These are phyloP conservation scores for Cladophialophora immunda DNA, from an alignment of 2,329 filamentous ascomycete species.

Conservation along the genomic window DNA sequence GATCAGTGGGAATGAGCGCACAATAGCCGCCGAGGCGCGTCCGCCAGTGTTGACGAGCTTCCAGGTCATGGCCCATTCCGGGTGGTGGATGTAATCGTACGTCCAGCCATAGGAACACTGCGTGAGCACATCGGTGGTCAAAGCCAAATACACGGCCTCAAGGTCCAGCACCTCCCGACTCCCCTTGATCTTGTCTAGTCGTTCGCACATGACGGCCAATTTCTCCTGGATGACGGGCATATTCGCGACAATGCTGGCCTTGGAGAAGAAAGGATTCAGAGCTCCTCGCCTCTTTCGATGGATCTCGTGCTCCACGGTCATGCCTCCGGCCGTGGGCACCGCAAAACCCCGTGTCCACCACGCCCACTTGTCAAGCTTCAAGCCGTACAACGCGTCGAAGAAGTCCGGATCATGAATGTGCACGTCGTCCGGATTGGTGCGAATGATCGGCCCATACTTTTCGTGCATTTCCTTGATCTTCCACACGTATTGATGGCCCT, in stretches of 20 bases:
- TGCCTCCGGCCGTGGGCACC: slow-evolving; percentile 29
- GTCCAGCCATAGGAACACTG: slow-evolving; percentile 49
- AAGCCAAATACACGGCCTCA: slow-evolving; percentile 33
- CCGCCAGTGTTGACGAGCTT: slow-evolving; percentile 38
- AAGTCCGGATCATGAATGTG: slow-evolving; percentile 38
- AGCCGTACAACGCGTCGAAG: slow-evolving; percentile 37
- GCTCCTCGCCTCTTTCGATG: slow-evolving; percentile 54
- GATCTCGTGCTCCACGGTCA: slow-evolving; percentile 50
- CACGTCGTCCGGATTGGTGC: slow-evolving; percentile 38
- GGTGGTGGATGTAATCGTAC: slow-evolving; percentile 45
- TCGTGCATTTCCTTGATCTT: slow-evolving; percentile 47
- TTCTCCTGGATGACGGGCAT: slow-evolving; percentile 49
- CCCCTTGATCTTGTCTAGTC: slow-evolving; percentile 30
- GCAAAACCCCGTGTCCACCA: slow-evolving; percentile 32
- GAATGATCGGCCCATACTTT: slow-evolving; percentile 45
- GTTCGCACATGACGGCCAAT: slow-evolving; percentile 32
- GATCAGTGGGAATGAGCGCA: slow-evolving; percentile 40
- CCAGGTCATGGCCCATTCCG: slow-evolving; percentile 40
- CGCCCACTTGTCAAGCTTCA: slow-evolving; percentile 37
- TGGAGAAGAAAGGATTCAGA: slow-evolving; percentile 57
- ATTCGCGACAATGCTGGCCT: slow-evolving; percentile 47
- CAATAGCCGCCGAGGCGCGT: slow-evolving; percentile 30
- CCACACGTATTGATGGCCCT: slow-evolving; percentile 43
- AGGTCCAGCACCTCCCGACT: slow-evolving; percentile 31
- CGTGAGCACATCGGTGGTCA: slow-evolving; percentile 50